phyloP scores from a whole-genome alignment of 306 rosid genomes.

The Lablab purpureus region DNA sequence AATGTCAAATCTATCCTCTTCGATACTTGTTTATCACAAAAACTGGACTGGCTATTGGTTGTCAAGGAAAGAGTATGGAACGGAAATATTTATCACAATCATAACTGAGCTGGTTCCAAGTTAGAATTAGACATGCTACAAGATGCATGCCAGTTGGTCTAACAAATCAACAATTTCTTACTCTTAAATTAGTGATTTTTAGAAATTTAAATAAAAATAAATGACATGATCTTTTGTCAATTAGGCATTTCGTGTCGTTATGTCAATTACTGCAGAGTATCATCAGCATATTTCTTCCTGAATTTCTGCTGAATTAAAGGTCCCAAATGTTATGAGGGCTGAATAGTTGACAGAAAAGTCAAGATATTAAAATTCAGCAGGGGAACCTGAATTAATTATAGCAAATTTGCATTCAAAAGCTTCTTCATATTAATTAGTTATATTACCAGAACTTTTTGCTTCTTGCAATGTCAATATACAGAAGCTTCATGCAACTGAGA shows the following conservation, averaged over 20 bases:
- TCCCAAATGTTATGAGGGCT: neutral
- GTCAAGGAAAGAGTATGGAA: slow-evolving; percentile 49
- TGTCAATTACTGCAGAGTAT: neutral
- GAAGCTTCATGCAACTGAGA: neutral
- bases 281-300: neutral
- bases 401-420: neutral
- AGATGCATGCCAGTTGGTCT: neutral
- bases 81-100: slow-evolving; percentile 24
- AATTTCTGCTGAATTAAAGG: neutral
- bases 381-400: neutral
- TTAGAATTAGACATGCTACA: neutral
- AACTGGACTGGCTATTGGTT: slow-evolving; percentile 51
- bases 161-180: slow-evolving; percentile 17
- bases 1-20: slow-evolving; percentile 85
- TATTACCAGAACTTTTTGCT: neutral
- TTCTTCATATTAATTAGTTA: slow-evolving; percentile 5
- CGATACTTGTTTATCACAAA: slow-evolving; percentile 70
- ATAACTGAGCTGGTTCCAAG: neutral
- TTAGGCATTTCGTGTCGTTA: neutral
- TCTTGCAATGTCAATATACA: neutral
- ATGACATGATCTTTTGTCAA: neutral
- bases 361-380: neutral
- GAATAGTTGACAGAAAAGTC: neutral
- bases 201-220: slow-evolving; percentile 9
- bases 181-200: neutral